Evolutionary conservation across 1,139 yeast genomes (phyloP), one percentile per base, ranked within the genome.

Genomic region (Scheffersomyces lignicola): DNA sequence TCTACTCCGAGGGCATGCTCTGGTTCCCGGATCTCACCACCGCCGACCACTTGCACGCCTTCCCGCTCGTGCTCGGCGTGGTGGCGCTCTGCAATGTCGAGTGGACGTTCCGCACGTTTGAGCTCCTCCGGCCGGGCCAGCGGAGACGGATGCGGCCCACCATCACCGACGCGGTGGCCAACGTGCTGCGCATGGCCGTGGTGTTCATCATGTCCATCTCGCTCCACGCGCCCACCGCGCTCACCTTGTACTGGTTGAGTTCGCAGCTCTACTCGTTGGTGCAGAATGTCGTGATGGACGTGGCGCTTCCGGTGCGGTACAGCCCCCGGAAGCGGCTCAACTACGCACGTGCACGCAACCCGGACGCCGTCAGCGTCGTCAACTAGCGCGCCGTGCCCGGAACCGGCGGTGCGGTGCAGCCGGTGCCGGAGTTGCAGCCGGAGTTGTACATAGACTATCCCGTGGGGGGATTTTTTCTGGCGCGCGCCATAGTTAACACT

Each of bases 191-290:
- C 50, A 70, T 87, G 49, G 80, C 92, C 17, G 78, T 85, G 34
- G 80, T 88, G 2, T 80, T 86, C 45, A 69, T 90, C 62, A 87
- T 88, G 84, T 90, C 90, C 5, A 70, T 88, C 9, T 73, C 95
- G 0, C 75, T 88, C 34, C 94, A 89, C 51, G 95, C 96, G 0
- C 95, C 97, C 0, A 67, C 81, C 15, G 89, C 95, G 0, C 65
- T 90, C 29, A 78, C 83, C 0, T 57, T 88, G 20, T 90, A 88
- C 58, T 90, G 97, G 97, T 69, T 87, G 21, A 79, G 90, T 32
- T 88, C 96, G 0, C 90, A 87, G 54, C 51, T 73, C 2, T 89
- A 72, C 52, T 89, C 96, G 1, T 63, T 87, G 42, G 44, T 77
- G 1, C 97, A 89, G 49, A 90, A 89, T 52, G 56, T 84, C 10